Evolutionary conservation across 768 basidiomycete genomes (phyloP), one percentile per base, ranked within the genome.

Genomic region (Auriscalpium vulgare): DNA sequence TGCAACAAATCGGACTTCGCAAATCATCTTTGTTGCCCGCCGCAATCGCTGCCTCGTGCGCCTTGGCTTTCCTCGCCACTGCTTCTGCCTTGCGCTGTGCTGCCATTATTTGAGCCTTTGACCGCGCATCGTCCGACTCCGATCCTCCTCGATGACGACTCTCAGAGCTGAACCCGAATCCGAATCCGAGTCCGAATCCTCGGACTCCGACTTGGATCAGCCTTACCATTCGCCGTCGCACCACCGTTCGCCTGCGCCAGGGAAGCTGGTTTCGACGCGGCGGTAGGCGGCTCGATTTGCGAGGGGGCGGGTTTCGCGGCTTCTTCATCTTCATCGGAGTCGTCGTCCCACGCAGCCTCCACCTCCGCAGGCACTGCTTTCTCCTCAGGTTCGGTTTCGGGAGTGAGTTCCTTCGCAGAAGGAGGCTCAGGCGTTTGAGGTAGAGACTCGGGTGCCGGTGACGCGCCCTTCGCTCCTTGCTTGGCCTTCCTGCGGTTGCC

Each of bases 1-100:
- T 99, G 81, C 95, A 97, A 68, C 95, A 98, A 68, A 99, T 99
- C 13, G 97, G 97, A 68, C 88, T 91, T 45, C 97, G 88, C 48
- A 99, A 73, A 68, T 98, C 75, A 62, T 98, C 93, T 70, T 90
- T 93, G 68, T 74, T 91, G 51, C 91, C 74, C 4, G 88, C 89
- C 44, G 94, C 90, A 56, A 95, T 69, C 2, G 97, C 95, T 34
- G 82, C 87, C 69, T 90, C 84, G 62, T 87, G 88, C 9, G 88
- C 85, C 65, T 92, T 87, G 47, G 83, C 80, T 51, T 81, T 80
- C 46, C 92, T 82, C 17, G 81, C 87, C 37, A 86, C 86, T n/a
- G 93, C 92, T 60, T 90, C 88, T 0, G 84, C 86, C 72, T 94
- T 95, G 60, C 75, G 77, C 68, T 88, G 80, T 17, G 82, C 81